Evolutionary conservation across 2,329 filamentous ascomycete species (phyloP), one percentile per base, ranked within the genome.

Genomic region (Cladobotryum protrusum): DNA sequence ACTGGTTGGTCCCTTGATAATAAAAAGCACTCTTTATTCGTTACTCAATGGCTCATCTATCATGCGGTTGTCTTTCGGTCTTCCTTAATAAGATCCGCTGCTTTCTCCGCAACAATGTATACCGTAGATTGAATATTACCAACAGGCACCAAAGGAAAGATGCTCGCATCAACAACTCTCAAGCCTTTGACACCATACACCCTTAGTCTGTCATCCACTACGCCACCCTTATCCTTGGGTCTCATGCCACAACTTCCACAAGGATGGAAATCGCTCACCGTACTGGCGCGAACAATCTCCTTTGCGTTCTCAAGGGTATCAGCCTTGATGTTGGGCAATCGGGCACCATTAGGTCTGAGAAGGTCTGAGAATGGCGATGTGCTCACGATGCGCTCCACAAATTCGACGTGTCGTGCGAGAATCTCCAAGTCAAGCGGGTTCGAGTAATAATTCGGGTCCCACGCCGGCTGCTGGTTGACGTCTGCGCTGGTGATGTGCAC

Each of bases 341-440:
- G 51, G 33, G 45, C 6, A 68, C 72, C 72, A 29, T 63, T 62
- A 1, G 59, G 54, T 55, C 68, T 68, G 43, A 75, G 57, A 50
- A 73, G 62, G 32, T 63, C 57, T 12, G 56, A 61, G 50, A 76
- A 70, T 0, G 73, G 69, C 2, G 63, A 57, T 40, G 72, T 66
- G 17, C 51, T 76, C 9, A 60, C 56, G 15, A 68, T 43, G 5
- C 51, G 48, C 53, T 65, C 72, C 39, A 74, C 67, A 48, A 75
- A 71, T 37, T 70, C 72, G 4, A 73, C 66, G 14, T 66, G 69
- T 24, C 68, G 65, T 2, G 66, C 69, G 15, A 79, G 71, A 6
- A 69, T 72, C 62, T 81, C 78, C 40, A 83, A 59, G 57, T 83
- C 81, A 20, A 81, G 70, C 4, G 78, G 74, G 54, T 81, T 66